Evolutionary conservation across 371 early-diverging fungal species (phyloP).

Genomic region (Zychaea mexicana): DNA sequence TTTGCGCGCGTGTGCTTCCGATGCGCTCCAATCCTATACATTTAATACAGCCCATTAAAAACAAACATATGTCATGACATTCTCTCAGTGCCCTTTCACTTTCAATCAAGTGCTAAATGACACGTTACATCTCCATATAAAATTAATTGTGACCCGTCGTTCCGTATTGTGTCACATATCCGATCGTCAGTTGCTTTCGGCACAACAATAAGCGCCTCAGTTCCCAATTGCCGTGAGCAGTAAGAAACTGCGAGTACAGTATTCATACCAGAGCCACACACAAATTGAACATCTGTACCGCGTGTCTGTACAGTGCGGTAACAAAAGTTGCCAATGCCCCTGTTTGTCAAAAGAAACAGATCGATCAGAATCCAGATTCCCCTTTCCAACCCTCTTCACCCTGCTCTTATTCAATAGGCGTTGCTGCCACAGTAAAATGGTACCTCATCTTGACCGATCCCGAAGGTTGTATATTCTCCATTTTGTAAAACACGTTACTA

Average conservation of each 20-base stretch:
- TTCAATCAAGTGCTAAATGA: background rate
- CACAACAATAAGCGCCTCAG: conserved; percentile 61
- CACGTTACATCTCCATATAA: conserved; percentile 52
- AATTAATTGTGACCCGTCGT: conserved; percentile 64
- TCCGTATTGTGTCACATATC: conserved; percentile 58
- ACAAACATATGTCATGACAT: background rate
- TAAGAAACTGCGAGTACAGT: conserved; percentile 74
- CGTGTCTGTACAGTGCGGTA: conserved; percentile 54
- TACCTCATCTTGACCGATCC: conserved; percentile 77
- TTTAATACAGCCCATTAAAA: no score
- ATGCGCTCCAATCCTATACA: conserved; percentile 55
- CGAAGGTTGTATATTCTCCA: conserved; percentile 75
- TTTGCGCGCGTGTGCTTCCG: conserved; percentile 55
- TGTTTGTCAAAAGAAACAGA: conserved; percentile 10
- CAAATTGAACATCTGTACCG: conserved; percentile 54
- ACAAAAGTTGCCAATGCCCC: conserved; percentile 70
- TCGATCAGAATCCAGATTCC: background rate
- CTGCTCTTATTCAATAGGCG: no score
- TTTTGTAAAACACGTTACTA: conserved; percentile 74
- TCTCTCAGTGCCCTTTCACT: background rate
- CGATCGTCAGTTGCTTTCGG: conserved; percentile 51
- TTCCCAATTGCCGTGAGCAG: conserved; percentile 63
- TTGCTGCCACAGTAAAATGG: no score
- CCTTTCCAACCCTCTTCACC: no score
- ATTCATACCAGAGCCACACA: conserved; percentile 70